Conservation (phyloP, 208 protist genomes). For the Herpetomonas muscarum region DNA sequence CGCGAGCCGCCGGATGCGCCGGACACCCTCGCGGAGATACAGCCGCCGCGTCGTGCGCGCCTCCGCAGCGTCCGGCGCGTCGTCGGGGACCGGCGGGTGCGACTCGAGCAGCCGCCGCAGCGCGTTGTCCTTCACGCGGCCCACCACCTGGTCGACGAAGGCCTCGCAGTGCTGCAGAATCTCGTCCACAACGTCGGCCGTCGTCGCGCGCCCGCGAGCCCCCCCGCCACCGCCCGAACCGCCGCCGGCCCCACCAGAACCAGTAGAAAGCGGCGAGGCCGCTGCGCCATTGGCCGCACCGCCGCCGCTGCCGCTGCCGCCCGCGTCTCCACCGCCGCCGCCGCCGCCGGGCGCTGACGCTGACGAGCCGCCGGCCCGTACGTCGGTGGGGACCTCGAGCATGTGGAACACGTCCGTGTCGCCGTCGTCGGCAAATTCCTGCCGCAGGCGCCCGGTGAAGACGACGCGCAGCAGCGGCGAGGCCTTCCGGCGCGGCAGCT, state of each 20-base stretch:
- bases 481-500: constrained; percentile 61
- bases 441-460: constrained; percentile 57
- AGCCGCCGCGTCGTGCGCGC: constrained; percentile 12
- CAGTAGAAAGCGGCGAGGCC: not conserved
- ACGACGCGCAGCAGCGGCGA: constrained; percentile 66
- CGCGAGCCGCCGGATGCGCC: constrained; percentile 20
- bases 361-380: constrained; percentile 18
- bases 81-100: not conserved
- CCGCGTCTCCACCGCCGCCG: not conserved
- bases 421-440: constrained; percentile 39
- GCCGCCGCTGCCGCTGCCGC: not conserved
- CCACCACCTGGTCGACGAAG: constrained; percentile 49
- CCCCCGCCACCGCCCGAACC: not conserved
- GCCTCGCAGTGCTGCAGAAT: constrained; percentile 67
- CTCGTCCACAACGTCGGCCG: constrained; percentile 47
- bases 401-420: constrained; percentile 66
- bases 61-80: not conserved
- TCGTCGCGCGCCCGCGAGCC: not conserved
- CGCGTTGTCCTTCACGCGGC: constrained; percentile 29
- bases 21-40: constrained; percentile 12
- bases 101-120: not conserved
- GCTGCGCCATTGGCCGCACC: no score
- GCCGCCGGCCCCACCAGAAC: not conserved
- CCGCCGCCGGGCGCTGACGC: not conserved
- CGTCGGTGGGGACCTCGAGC: constrained; percentile 55